Base-by-base conservation (phyloP, 1,284 basidiomycete species). In the Ganoderma lucidum region DNA sequence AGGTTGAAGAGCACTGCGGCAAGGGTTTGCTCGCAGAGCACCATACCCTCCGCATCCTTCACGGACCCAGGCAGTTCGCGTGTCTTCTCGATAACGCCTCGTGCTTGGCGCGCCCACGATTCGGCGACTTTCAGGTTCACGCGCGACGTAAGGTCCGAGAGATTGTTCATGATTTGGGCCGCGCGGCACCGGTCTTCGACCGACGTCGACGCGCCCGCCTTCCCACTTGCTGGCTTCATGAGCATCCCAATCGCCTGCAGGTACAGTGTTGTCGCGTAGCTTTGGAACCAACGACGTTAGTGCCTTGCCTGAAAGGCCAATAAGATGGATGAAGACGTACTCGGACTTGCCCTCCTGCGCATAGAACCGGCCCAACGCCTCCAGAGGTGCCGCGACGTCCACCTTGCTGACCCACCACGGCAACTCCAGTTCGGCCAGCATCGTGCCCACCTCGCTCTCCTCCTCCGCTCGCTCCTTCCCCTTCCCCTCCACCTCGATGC, bases 141-240 rank as follows among this genome's bases (percentile, higher is more conserved):
- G 48, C 86, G 85, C 70, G 89, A 81, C 68, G 90, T 82, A 58
- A 90, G 79, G 66, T 90, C 88, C 12, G 90, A 86, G 44, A 93
- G 81, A 70, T 88, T 89, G 73, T 85, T 88, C 91, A 93, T 92
- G 15, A 93, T 74, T 63, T 91, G 86, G 8, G 91, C 90, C n/a
- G 86, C 90, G 80, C 87, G 82, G 75, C 92, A 93, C 66, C 83
- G 82, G 69, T 92, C 87, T 71, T 88, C 87, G 1, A 82, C 70
- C 0, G 84, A 80, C 23, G 59, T 61, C 37, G 59, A 17, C 0
- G 82, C 75, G 41, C 72, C 69, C 71, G 78, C 67, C 77, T 79
- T 70, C 75, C 78, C 64, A 75, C 82, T 51, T 0, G 82, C 71
- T 0, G 87, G 84, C 8, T 89, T 87, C n/a, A 91, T 83, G 53